Percentiles rank a stretch among this genome's conserved stretches.
Evolutionary conservation across 1,284 basidiomycete genomes (phyloP).

Genomic region (Puccinia brachypodii): DNA sequence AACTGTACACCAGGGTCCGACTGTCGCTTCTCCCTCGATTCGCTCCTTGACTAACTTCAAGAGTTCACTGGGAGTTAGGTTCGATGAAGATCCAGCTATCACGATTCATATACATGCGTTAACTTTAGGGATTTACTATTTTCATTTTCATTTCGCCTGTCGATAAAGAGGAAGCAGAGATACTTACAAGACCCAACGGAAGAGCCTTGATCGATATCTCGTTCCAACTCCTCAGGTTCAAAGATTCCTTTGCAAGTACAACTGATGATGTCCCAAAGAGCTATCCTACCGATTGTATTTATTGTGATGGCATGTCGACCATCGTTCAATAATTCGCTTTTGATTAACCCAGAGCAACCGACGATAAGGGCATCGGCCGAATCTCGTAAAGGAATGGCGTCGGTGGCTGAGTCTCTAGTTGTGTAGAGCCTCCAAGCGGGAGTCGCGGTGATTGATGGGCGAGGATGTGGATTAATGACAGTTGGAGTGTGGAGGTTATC

Average conservation of each 20-base stretch:
- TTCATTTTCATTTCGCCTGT: neutral
- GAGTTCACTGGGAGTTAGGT: constrained; percentile 63
- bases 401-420: constrained; percentile 75
- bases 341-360: constrained; percentile 79
- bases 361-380: constrained; percentile 70
- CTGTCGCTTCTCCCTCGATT: constrained; percentile 87
- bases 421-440: constrained; percentile 61
- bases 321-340: constrained; percentile 71
- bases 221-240: constrained; percentile 65
- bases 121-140: neutral
- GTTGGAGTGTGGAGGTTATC: constrained; percentile 13
- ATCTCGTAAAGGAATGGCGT: constrained; percentile 69
- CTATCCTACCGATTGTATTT: constrained; percentile 78
- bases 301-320: constrained; percentile 87
- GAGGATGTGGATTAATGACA: neutral
- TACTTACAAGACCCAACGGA: constrained; percentile 11
- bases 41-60: constrained; percentile 81
- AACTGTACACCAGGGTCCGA: constrained; percentile 78
- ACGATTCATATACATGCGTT: neutral
- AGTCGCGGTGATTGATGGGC: constrained; percentile 1
- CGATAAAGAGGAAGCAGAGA: neutral
- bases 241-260: constrained; percentile 76
- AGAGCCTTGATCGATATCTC: constrained; percentile 14
- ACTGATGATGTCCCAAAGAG: constrained; percentile 86
- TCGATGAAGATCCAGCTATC: neutral